Evolutionary conservation across 2,329 filamentous ascomycete species (phyloP).

Genomic region (Xylariaceae sp.): DNA sequence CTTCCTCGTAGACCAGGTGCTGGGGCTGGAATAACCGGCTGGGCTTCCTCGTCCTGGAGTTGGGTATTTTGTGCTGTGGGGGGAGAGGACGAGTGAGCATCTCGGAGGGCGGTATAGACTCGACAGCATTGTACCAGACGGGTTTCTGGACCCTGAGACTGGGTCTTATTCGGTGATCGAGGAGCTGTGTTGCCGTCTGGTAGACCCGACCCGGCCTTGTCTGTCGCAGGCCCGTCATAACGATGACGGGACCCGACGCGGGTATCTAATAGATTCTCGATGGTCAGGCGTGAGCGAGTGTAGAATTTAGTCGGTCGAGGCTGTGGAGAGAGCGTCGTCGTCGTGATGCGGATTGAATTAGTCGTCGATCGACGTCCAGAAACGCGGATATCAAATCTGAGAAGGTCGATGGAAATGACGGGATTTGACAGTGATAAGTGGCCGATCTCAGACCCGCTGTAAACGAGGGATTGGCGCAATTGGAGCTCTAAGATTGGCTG

Average conservation of each 20-base stretch:
- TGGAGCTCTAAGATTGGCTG: constrained; percentile 3
- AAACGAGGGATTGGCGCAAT: constrained; percentile 4
- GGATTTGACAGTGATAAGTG: constrained; percentile 3
- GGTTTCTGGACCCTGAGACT: constrained; percentile 31
- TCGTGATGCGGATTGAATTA: too few species aligned
- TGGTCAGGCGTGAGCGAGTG: too few species aligned
- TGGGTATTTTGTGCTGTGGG: constrained; percentile 39
- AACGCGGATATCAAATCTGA: too few species aligned
- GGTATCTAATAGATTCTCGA: too few species aligned
- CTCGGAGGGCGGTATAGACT: constrained; percentile 55
- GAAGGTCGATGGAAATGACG: constrained; percentile 9
- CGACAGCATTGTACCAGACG: constrained; percentile 50
- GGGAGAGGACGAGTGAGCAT: constrained; percentile 52
- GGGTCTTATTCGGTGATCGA: constrained; percentile 33
- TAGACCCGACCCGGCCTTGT: constrained; percentile 40
- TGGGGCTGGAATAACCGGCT: constrained; percentile 79
- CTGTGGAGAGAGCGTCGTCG: too few species aligned
- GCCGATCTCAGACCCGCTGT: constrained; percentile 13
- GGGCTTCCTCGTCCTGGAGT: constrained; percentile 55
- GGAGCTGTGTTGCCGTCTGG: constrained; percentile 37
- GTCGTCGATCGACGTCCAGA: too few species aligned
- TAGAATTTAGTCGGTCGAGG: too few species aligned
- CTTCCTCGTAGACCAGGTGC: constrained; percentile 75
- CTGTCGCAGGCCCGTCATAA: constrained; percentile 33
- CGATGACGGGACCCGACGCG: constrained; percentile 1